These are phyloP conservation scores for Erucastrum elatum DNA, from an alignment of 345 rosid species.

Conservation along the genomic window DNA sequence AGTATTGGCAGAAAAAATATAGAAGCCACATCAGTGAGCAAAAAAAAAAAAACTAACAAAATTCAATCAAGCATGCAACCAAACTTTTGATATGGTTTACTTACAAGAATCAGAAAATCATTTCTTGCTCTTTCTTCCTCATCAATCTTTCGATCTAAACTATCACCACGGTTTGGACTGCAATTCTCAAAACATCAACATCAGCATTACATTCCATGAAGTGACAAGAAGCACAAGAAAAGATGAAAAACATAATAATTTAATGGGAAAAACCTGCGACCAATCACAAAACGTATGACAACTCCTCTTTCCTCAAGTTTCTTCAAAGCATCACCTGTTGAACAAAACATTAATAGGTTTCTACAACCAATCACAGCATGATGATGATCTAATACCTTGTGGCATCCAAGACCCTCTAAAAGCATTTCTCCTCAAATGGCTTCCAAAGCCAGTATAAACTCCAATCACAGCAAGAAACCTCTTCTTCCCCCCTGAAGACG, in stretches of 20 bases:
- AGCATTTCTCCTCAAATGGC: conserved; percentile 67
- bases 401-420: conserved; percentile 99
- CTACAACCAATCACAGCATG: neutral
- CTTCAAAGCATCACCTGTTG: conserved; percentile 68
- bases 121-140: conserved; percentile 64
- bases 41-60: neutral
- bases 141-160: conserved; percentile 83
- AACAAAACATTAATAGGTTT: neutral
- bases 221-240: neutral
- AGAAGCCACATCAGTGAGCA: conserved; percentile 18
- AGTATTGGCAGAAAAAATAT: neutral
- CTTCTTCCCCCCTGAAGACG: conserved; percentile 37
- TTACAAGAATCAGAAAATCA: conserved; percentile 89
- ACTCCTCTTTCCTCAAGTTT: conserved; percentile 94
- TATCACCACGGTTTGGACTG: conserved; percentile 96
- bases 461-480: conserved; percentile 91
- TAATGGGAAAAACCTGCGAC: conserved; percentile 67
- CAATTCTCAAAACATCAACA: conserved; percentile 23
- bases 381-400: conserved; percentile 47
- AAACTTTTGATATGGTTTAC: conserved; percentile 24
- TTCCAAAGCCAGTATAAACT: conserved; percentile 93
- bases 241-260: conserved; percentile 10
- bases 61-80: conserved; percentile 1
- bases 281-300: conserved; percentile 86
- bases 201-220: conserved; percentile 9